Evolutionary conservation across 1,284 basidiomycete genomes (phyloP).

Genomic region (Naganishia cerealis): DNA sequence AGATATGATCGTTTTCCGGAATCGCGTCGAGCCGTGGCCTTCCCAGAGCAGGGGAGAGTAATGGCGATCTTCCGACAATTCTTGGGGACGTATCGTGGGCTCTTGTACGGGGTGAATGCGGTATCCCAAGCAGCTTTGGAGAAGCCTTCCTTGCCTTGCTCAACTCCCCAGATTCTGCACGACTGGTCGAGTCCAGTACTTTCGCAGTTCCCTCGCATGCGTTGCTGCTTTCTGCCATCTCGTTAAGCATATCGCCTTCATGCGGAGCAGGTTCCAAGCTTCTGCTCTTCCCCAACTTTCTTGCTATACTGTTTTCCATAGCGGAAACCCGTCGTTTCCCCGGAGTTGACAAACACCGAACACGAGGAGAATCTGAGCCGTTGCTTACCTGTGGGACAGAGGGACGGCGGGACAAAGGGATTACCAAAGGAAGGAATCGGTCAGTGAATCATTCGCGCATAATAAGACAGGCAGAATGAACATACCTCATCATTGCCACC

Average conservation of each 20-base stretch:
- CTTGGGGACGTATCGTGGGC: constrained; percentile 3
- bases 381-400: constrained; percentile 18
- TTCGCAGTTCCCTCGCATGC: background rate
- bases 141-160: constrained; percentile 3
- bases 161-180: background rate
- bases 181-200: background rate
- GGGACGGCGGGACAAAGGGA: background rate
- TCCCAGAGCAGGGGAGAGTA: constrained; percentile 4
- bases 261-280: background rate
- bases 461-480: constrained; percentile 15
- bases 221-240: background rate
- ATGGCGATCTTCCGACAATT: constrained; percentile 5
- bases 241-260: background rate
- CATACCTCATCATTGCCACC: constrained; percentile 53
- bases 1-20: constrained; percentile 20
- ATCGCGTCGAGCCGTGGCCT: constrained; percentile 12
- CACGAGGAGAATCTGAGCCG: background rate
- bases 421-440: constrained; percentile 3
- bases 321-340: background rate
- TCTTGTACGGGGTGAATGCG: background rate
- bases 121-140: background rate
- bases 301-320: background rate
- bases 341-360: background rate
- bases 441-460: background rate
- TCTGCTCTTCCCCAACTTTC: background rate